Evolutionary conservation across 768 basidiomycete genomes (phyloP), one percentile per base, ranked within the genome.

Genomic region (Agaricus sinodeliciosus): DNA sequence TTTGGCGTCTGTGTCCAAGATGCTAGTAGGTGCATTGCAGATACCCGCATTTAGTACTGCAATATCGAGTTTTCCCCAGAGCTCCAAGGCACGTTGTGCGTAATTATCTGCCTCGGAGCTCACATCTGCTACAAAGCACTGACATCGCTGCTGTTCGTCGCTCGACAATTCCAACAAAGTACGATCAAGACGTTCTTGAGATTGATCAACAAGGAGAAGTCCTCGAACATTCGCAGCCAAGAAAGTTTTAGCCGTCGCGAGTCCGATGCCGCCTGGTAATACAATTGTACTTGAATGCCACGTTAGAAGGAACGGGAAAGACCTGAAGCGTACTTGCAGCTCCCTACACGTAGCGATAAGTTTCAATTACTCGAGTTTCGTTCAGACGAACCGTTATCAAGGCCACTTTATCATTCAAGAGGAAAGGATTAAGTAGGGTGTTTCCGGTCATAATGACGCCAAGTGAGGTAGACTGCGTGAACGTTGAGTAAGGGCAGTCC

Each of bases 1-100:
- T 22, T 55, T 51, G 50, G 48, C 50, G 9, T 37, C 35, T 11
- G 51, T 35, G 13, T 50, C 48, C 5, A 51, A 45, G 13, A 55
- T 55, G 36, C 57, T 51, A n/a, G 35, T 37, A 9, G 35, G 45
- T 13, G 27, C 37, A 27, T 36, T 55, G 37, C 51, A 25, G 11
- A 58, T 52, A 2, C 57, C 57, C 15, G 57, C 57, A 49, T 55
- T 55, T 45, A 55, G 43, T 7, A 58, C 54, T 12, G 55, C 50
- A 28, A 58, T 58, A 39, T 58, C 57, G 25, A 58, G 34, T 22
- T 37, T 44, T 28, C 43, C 34, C 45, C 43, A 34, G 35, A 27
- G 8, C 37, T 47, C 13, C 53, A 54, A 26, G 42, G 55, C 39
- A 18, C 40, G 22, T 4, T 16, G 26, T 8, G 39, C 41, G 25